Base-by-base conservation (phyloP, 2,329 filamentous ascomycete species). In the Diaporthe batatas region DNA sequence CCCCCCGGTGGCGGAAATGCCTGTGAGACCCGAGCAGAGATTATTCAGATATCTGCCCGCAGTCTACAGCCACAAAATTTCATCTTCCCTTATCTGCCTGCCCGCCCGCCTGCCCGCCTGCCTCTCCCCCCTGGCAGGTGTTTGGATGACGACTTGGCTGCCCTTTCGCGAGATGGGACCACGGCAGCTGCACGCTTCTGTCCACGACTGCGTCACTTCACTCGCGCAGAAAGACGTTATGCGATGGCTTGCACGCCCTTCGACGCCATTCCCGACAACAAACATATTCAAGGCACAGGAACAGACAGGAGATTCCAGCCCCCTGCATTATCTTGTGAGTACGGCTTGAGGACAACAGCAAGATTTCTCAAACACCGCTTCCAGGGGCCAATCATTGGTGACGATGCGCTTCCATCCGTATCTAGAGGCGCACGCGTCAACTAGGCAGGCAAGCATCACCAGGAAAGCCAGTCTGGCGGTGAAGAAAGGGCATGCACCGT, bases 1-100 rank as follows among this genome's bases (percentile, higher is more conserved):
- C 3, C 47, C 47, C 47, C 44, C 10, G 59, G 21, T 53, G 47
- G 62, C 47, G 62, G 62, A 67, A 67, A 67, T 67, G 62, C 62
- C 25, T 53, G 14, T 67, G 62, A 67, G 62, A 67, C 62, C 25
- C 12, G 7, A n/a, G 5, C 62, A 67, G 44, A 36, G 32, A 39
- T 53, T 67, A 67, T 67, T 25, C 44, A 29, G 32, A 53, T 67
- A 51, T 36, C 44, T 44, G 21, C 29, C 62, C 25, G 47, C 59
- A 47, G 10, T n/a, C 44, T 18, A 47, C 44, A 47, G 44, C 44
- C 44, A 47, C 44, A 47, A 47, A 47, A 47, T 47, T 18, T 47
- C 44, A 49, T 53, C 4, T 67, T 34, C 6, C 59, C 42, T 21
- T 21, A 47, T 47, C 44, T 65, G 25, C 42, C 42, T 6, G 7